These are phyloP conservation scores for Condylostoma magnum DNA, from an alignment of 169 alveolate species.

Conservation along the genomic window DNA sequence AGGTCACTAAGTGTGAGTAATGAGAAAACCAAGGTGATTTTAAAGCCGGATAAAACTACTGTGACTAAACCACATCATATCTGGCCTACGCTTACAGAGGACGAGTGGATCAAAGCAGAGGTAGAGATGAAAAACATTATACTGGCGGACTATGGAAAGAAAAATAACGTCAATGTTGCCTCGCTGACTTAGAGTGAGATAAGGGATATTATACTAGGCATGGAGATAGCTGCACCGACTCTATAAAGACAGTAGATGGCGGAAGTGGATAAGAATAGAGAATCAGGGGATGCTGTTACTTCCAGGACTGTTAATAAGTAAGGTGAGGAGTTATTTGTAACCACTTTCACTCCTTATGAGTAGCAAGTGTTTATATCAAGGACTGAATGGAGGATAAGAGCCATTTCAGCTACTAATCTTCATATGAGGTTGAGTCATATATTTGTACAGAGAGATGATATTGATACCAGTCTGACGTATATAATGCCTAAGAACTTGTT, in stretches of 20 bases:
- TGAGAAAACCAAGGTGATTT: constrained; percentile 96
- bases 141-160: constrained; percentile 98
- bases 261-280: constrained; percentile 89
- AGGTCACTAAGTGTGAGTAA: constrained; percentile 98
- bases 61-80: constrained; percentile 99
- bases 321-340: constrained; percentile 96
- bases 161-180: constrained; percentile 97
- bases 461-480: constrained; percentile 88
- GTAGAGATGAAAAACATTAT: constrained; percentile 97
- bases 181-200: constrained; percentile 99
- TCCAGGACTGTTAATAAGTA: constrained; percentile 96
- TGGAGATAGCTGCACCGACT: constrained; percentile 99
- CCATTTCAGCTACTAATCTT: constrained; percentile 96
- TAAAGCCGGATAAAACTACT: constrained; percentile 95
- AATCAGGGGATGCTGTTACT: constrained; percentile 78
- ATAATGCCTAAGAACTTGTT: constrained; percentile 98
- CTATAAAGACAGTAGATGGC: constrained; percentile 94
- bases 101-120: constrained; percentile 99
- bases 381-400: constrained; percentile 99
- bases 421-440: constrained; percentile 96
- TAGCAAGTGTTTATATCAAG: constrained; percentile 95
- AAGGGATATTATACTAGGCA: constrained; percentile 99
- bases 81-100: constrained; percentile 99
- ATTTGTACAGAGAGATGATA: constrained; percentile 93
- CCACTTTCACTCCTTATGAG: constrained; percentile 98